Evolutionary conservation across 2,329 filamentous ascomycete species (phyloP), one percentile per base, ranked within the genome.

Genomic region (Claviceps sp.): DNA sequence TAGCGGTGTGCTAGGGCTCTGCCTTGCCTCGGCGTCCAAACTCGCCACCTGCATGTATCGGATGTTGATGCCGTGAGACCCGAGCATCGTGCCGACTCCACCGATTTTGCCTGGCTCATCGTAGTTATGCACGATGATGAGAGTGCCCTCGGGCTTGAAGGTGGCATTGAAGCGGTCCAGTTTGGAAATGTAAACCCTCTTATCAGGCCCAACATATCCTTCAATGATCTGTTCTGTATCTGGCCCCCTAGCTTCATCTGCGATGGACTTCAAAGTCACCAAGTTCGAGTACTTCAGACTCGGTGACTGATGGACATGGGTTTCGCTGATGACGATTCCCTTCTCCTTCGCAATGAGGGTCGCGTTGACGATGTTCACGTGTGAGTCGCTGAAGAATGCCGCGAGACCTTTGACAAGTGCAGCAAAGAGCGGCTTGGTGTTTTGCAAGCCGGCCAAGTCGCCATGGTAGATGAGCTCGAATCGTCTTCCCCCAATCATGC

Each of bases 281-380:
- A 86, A 75, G 44, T 81, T 84, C 10, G 81, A 80, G 62, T 86
- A 89, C 0, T 80, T 78, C 45, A 77, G 71, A 22, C 80, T 74
- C n/a, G 78, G 74, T 1, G 74, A 70, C 19, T 84, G 80, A 7
- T 82, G 75, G 2, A 76, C 78, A 55, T 82, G 82, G 40, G 81
- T 81, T 68, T 91, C 87, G 61, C 83, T 87, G 61, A 93, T 82
- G 45, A 84, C 75, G 56, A 93, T 85, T 2, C 86, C 87, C 58
- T 85, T 85, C 59, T 89, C 84, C 56, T 81, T 83, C 19, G 87
- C 86, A 14, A 90, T 78, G 26, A 89, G 72, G 44, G 81, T 76
- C 0, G 87, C 87, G 61, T 93, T 91, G 59, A 93, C 87, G 54
- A 93, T 89, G 68, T 90, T 91, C 59, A 90, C 82, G 40, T 84